Percentiles rank a stretch among this genome's conserved stretches.
phyloP scores from a whole-genome alignment of 176 grass and related monocot genomes.

The Calamus simplicifolius region DNA sequence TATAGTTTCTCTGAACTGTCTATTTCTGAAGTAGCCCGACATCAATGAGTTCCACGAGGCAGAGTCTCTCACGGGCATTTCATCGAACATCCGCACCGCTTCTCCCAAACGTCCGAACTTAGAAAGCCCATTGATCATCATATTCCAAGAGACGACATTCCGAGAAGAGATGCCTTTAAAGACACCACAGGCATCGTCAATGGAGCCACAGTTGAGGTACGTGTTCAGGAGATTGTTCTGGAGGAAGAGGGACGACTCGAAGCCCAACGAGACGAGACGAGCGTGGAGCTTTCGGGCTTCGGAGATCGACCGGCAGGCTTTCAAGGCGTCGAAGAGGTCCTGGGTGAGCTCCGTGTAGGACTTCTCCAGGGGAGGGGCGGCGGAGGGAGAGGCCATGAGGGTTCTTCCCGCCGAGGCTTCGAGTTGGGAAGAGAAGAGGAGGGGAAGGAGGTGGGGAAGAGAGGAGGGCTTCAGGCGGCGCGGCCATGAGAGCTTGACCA shows the following conservation, averaged over 20 bases:
- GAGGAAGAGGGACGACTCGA: constrained; percentile 67
- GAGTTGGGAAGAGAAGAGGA: neutral
- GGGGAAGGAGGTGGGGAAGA: neutral
- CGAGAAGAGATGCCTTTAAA: constrained; percentile 33
- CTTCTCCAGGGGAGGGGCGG: constrained; percentile 5
- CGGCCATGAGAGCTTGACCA: constrained; percentile 68
- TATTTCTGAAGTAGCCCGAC: constrained; percentile 56
- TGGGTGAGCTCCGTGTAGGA: constrained; percentile 76
- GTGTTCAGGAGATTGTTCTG: constrained; percentile 83
- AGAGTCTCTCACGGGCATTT: constrained; percentile 61
- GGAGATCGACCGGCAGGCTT: constrained; percentile 34
- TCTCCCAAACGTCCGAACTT: constrained; percentile 48
- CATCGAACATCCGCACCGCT: constrained; percentile 62
- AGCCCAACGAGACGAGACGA: constrained; percentile 60
- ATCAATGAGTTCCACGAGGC: constrained; percentile 88
- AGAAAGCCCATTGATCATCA: constrained; percentile 57
- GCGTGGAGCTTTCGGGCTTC: constrained; percentile 56
- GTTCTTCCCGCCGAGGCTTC: neutral
- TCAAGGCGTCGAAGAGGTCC: constrained; percentile 47
- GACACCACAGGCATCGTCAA: constrained; percentile 49
- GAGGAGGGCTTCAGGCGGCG: constrained; percentile 21
- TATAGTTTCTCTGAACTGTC: constrained; percentile 17
- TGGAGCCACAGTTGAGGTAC: constrained; percentile 61
- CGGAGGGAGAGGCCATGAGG: neutral
- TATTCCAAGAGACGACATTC: constrained; percentile 71